phyloP scores from a whole-genome alignment of 768 basidiomycete species.

The Tephrocybe sp. region DNA sequence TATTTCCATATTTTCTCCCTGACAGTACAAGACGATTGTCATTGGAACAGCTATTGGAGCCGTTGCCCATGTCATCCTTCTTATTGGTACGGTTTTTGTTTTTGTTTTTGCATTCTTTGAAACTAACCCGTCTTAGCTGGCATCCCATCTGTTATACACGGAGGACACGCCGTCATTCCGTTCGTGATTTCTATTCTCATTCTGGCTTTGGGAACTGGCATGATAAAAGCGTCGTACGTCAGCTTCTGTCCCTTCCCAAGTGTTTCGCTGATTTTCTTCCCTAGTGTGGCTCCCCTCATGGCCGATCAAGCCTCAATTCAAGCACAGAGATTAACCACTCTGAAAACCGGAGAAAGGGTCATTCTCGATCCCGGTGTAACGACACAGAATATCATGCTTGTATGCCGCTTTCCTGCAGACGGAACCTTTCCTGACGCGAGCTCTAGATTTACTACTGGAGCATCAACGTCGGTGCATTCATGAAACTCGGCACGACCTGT shows the following conservation, averaged over 20 bases:
- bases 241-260: background rate
- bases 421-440: background rate
- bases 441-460: slow-evolving; percentile 16
- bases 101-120: background rate
- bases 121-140: slow-evolving; percentile 1
- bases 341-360: slow-evolving; percentile 15
- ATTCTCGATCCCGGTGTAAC: slow-evolving; percentile 18
- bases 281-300: slow-evolving; percentile 17
- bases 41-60: slow-evolving; percentile 23
- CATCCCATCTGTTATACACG: slow-evolving; percentile 13
- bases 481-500: slow-evolving; percentile 15
- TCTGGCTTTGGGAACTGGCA: slow-evolving; percentile 8
- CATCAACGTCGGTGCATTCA: slow-evolving; percentile 16
- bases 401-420: background rate
- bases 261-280: background rate
- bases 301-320: slow-evolving; percentile 14
- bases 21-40: slow-evolving; percentile 34
- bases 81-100: slow-evolving; percentile 6
- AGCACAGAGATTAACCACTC: slow-evolving; percentile 7
- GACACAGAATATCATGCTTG: slow-evolving; percentile 16
- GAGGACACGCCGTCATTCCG: slow-evolving; percentile 13
- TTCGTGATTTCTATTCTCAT: slow-evolving; percentile 14
- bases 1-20: background rate
- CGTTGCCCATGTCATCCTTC: slow-evolving; percentile 19
- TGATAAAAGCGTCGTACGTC: slow-evolving; percentile 16